Percentiles rank a stretch among this genome's conserved stretches.
Evolutionary conservation across 371 early-diverging fungal genomes (phyloP).

Genomic region (Syncephalastrum monosporum): DNA sequence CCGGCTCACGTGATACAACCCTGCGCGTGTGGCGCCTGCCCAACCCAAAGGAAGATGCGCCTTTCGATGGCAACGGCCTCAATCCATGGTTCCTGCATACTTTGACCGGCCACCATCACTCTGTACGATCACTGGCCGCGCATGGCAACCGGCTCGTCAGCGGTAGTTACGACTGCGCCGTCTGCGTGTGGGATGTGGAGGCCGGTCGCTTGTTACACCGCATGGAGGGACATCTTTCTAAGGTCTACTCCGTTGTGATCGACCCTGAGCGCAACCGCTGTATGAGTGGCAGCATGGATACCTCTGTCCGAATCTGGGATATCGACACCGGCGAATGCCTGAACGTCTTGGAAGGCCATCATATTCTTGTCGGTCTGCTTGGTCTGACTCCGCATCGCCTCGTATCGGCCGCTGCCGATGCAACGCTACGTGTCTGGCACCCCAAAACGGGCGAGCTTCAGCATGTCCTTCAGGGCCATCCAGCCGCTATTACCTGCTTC

Average conservation of each 20-base stretch:
- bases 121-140: slow-evolving; percentile 94
- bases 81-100: slow-evolving; percentile 70
- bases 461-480: slow-evolving; percentile 71
- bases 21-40: slow-evolving; percentile 95
- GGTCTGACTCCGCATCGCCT: slow-evolving; percentile 80
- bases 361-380: slow-evolving; percentile 90
- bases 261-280: slow-evolving; percentile 78
- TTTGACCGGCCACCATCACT: slow-evolving; percentile 85
- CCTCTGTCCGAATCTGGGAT: slow-evolving; percentile 96
- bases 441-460: slow-evolving; percentile 69
- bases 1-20: slow-evolving; percentile 97
- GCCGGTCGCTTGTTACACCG: slow-evolving; percentile 67
- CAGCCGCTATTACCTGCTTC: slow-evolving; percentile 92
- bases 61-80: slow-evolving; percentile 37
- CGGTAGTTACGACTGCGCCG: slow-evolving; percentile 95
- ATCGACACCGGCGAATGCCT: slow-evolving; percentile 80
- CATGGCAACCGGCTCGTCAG: slow-evolving; percentile 86
- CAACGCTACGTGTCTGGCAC: slow-evolving; percentile 93
- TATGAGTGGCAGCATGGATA: slow-evolving; percentile 96
- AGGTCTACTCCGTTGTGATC: slow-evolving; percentile 92
- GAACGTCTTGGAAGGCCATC: slow-evolving; percentile 78
- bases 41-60: slow-evolving; percentile 63
- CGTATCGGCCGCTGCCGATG: slow-evolving; percentile 95
- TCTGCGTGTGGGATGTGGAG: slow-evolving; percentile 91
- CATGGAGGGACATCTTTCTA: slow-evolving; percentile 85